Base-by-base conservation (phyloP, 768 basidiomycete species). In the Auriscalpium orientale region DNA sequence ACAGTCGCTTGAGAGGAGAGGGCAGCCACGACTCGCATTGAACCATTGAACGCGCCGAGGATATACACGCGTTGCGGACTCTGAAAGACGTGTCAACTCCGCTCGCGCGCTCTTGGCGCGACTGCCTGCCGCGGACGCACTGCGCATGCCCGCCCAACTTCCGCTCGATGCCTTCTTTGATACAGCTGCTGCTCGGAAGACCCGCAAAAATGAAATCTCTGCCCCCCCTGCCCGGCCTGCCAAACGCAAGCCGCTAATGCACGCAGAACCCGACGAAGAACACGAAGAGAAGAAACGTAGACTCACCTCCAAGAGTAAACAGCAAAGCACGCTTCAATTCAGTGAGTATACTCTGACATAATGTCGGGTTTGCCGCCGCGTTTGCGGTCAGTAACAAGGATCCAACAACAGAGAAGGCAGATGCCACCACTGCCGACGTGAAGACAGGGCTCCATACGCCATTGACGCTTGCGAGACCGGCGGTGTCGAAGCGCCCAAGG, bases 61-160 rank as follows among this genome's bases (percentile, higher is more conserved):
- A 33, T 18, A 9, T 21, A 51, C 49, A 36, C 48, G 48, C 48
- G 20, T 37, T n/a, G 50, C n/a, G 18, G 50, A 38, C 20, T 37
- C 28, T 36, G 18, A 35, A n/a, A 13, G 18, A n/a, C 52, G 52
- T 53, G 52, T 53, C 52, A 53, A 53, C 52, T 53, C 52, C 52
- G 52, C 52, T 33, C 44, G 18, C 47, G 20, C 12, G 15, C 4
- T 49, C 47, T 48, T 28, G 9, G 10, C 40, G 40, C 18, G 40
- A 18, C 13, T 18, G 40, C 28, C 40, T 43, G 40, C 38, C 38
- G 16, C 40, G 13, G 15, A 43, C 40, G 3, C 8, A 8, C 40
- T 43, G 15, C 40, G 40, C 40, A 43, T 18, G 40, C 18, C 40
- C 40, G 40, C 15, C 40, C 15, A 43, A 8, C 40, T 43, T 13